Percentiles rank a stretch among this genome's conserved stretches.
Conservation (phyloP, 495 filamentous ascomycete species). For the Penicillium egyptiacum region DNA sequence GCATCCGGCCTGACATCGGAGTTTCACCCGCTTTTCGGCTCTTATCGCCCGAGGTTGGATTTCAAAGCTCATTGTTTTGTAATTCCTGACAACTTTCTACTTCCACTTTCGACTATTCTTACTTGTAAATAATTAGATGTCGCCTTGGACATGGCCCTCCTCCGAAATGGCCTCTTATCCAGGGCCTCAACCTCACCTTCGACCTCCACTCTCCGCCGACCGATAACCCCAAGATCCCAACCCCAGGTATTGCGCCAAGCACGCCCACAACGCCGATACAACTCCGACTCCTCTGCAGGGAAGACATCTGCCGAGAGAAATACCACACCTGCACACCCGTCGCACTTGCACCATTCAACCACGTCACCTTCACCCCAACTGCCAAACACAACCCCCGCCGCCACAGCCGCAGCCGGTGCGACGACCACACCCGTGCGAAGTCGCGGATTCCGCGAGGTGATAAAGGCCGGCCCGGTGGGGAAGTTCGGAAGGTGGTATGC, state of each 20-base stretch:
- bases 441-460: constrained; percentile 58
- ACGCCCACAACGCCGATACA: constrained; percentile 33
- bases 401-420: constrained; percentile 20
- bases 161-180: constrained; percentile 20
- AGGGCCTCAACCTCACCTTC: constrained; percentile 15
- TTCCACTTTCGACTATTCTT: neutral
- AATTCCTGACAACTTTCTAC: neutral
- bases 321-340: neutral
- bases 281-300: constrained; percentile 24
- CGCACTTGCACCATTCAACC: neutral
- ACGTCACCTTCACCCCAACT: constrained; percentile 3
- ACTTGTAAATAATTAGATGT: constrained; percentile 1
- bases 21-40: constrained; percentile 10
- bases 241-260: constrained; percentile 20
- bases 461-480: constrained; percentile 53
- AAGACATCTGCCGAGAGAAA: constrained; percentile 1
- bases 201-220: constrained; percentile 15
- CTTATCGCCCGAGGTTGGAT: constrained; percentile 11
- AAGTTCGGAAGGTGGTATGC: constrained; percentile 56
- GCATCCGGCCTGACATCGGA: neutral
- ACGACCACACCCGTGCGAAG: constrained; percentile 41
- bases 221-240: constrained; percentile 17
- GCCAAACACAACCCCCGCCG: constrained; percentile 9
- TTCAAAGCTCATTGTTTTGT: neutral
- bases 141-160: constrained; percentile 22